Conservation (phyloP, 1,139 yeast genomes). For the Protomyces arabidopsidicola region DNA sequence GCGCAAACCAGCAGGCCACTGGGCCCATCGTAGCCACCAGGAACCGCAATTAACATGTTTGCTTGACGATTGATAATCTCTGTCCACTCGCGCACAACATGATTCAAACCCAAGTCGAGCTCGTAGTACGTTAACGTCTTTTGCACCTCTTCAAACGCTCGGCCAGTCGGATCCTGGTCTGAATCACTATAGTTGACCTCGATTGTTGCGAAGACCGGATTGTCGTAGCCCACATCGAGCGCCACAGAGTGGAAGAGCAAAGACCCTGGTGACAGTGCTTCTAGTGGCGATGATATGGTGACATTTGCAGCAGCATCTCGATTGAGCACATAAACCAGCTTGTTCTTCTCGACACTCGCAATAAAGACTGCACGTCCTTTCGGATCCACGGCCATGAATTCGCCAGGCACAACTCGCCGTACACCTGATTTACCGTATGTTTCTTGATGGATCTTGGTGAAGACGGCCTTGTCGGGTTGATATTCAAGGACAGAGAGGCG, state of each 20-base stretch:
- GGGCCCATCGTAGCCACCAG: slow-evolving; percentile 56
- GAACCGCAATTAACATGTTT: slow-evolving; percentile 46
- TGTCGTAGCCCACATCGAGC: slow-evolving; percentile 70
- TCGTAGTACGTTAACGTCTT: slow-evolving; percentile 60
- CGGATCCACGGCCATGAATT: slow-evolving; percentile 68
- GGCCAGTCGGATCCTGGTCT: slow-evolving; percentile 34
- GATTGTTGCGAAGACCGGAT: slow-evolving; percentile 76
- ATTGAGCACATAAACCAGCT: slow-evolving; percentile 58
- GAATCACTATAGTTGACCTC: slow-evolving; percentile 54
- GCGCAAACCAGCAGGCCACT: slow-evolving; percentile 57
- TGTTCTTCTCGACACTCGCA: slow-evolving; percentile 67
- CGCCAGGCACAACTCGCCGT: slow-evolving; percentile 71
- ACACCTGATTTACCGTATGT: slow-evolving; percentile 73
- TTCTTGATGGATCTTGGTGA: slow-evolving; percentile 55
- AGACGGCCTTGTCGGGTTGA: slow-evolving; percentile 42
- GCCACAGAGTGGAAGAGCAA: slow-evolving; percentile 57
- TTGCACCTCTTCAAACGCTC: slow-evolving; percentile 34
- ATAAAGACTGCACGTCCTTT: slow-evolving; percentile 65
- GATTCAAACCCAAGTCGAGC: slow-evolving; percentile 79
- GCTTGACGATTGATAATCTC: slow-evolving; percentile 45
- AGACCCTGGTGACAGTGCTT: slow-evolving; percentile 51
- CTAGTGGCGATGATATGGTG: slow-evolving; percentile 67
- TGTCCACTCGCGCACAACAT: slow-evolving; percentile 54
- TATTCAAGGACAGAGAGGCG: slow-evolving; percentile 56
- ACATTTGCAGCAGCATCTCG: slow-evolving; percentile 48